A percentile compares a stretch with the other conserved stretches of the same genome.
Conservation (phyloP, 768 basidiomycete genomes). For the Mycena floridula region DNA sequence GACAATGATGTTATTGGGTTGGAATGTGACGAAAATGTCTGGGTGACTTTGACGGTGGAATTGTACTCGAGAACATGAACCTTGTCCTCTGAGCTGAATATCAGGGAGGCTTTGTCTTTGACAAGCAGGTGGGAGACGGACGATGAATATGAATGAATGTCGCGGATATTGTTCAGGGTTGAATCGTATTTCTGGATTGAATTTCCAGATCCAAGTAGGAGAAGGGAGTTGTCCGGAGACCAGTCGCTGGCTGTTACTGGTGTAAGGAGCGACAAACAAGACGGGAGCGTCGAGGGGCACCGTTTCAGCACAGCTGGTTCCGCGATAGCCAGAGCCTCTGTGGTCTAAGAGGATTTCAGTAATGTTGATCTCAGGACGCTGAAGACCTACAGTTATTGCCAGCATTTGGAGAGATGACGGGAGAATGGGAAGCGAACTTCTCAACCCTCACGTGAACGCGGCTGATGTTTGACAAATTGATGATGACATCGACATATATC, state of each 20-base stretch:
- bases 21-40: slow-evolving; percentile 49
- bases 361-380: too few relatives aligned
- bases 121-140: slow-evolving; percentile 24
- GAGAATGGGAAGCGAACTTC: too few relatives aligned
- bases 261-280: slow-evolving; percentile 28
- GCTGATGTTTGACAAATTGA: too few relatives aligned
- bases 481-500: too few relatives aligned
- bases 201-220: slow-evolving; percentile 46
- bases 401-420: too few relatives aligned
- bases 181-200: slow-evolving; percentile 50
- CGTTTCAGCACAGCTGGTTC: slow-evolving; percentile 44
- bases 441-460: too few relatives aligned
- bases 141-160: slow-evolving; percentile 31
- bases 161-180: slow-evolving; percentile 34
- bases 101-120: slow-evolving; percentile 33
- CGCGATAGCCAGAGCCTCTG: slow-evolving; percentile 39
- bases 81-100: slow-evolving; percentile 40
- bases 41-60: slow-evolving; percentile 30
- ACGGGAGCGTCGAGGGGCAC: slow-evolving; percentile 31
- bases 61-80: slow-evolving; percentile 45
- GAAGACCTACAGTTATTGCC: too few relatives aligned
- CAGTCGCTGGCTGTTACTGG: slow-evolving; percentile 40
- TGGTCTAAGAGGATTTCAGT: too few relatives aligned
- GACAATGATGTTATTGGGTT: slow-evolving; percentile 45
- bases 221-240: slow-evolving; percentile 47